Evolutionary conservation across 768 basidiomycete genomes (phyloP).

Genomic region (Trametes maxima): DNA sequence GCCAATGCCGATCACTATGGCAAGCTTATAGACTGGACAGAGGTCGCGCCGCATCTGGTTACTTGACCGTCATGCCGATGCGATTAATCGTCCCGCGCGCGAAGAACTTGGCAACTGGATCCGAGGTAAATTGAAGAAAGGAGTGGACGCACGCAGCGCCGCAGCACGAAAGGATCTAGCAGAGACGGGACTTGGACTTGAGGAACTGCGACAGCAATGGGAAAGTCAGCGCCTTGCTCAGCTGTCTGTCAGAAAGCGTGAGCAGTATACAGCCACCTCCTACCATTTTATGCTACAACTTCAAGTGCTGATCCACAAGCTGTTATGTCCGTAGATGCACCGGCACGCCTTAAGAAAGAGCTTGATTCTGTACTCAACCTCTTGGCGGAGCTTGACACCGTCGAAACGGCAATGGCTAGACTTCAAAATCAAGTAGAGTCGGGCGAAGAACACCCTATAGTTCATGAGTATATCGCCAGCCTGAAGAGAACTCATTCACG

Average conservation of each 20-base stretch:
- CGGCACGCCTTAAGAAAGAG: constrained; percentile 35
- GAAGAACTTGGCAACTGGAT: constrained; percentile 32
- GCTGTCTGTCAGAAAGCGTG: constrained; percentile 33
- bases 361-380: constrained; percentile 36
- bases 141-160: not conserved
- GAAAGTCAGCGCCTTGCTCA: constrained; percentile 35
- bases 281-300: not conserved
- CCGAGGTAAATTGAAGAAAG: not conserved
- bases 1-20: too few relatives aligned
- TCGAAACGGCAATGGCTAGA: constrained; percentile 28
- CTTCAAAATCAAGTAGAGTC: not conserved
- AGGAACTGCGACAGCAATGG: constrained; percentile 38
- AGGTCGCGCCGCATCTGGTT: constrained; percentile 31
- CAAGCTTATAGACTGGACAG: too few relatives aligned
- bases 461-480: constrained; percentile 8
- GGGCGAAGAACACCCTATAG: not conserved
- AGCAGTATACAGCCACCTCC: constrained; percentile 19
- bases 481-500: constrained; percentile 23
- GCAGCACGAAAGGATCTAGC: constrained; percentile 22
- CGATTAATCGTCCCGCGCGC: constrained; percentile 31
- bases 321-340: constrained; percentile 1
- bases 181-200: constrained; percentile 19
- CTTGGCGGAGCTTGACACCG: constrained; percentile 32
- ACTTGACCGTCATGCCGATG: constrained; percentile 35
- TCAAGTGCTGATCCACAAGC: too few relatives aligned